Base-by-base conservation (phyloP, 768 basidiomycete species). In the Mycena rosella region DNA sequence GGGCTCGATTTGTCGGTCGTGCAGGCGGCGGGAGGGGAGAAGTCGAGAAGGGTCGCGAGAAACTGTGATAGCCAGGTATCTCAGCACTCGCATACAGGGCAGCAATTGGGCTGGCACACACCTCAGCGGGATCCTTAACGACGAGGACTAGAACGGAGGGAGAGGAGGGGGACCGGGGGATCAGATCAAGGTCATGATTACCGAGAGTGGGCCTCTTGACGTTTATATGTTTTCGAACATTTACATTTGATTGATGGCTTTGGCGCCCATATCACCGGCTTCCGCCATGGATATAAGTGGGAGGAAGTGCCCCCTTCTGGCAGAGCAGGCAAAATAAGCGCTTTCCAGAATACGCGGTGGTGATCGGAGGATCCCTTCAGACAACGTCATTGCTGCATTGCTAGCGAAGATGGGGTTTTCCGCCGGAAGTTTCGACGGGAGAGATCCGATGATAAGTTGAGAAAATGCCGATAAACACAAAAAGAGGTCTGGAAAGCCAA, bases 41-140 rank as follows among this genome's bases (percentile, higher is more conserved):
- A 79, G 83, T 84, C 86, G 87, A 82, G 84, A 88, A 88, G 87
- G 87, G 87, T 88, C 87, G 87, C 87, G 87, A 88, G 87, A 80
- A 26, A 44, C 65, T 67, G 20, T 10, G n/a, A 47, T 18, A 2
- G 5, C 42, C 4, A 11, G 36, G 1, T 14, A 44, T 27, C 26
- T 66, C 7, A 60, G 52, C 2, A 27, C 27, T 29, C 29, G 47
- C 17, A 14, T 11, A 22, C 0, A 8, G n/a, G 5, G 17, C 5
- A 14, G 15, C 8, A 36, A 8, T 10, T 27, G 8, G 15, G n/a
- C 15, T n/a, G 42, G 8, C 5, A 34, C 48, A 27, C n/a, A 61
- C 60, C 60, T 67, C 65, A 67, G 65, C 65, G 65, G 65, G 44
- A 67, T 61, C 65, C 65, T 67, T 67, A 56, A 61, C 65, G 65